Percentiles rank a stretch among this genome's conserved stretches.
Conservation (phyloP, 2,329 filamentous ascomycete genomes). For the Trichoderma lentiforme region DNA sequence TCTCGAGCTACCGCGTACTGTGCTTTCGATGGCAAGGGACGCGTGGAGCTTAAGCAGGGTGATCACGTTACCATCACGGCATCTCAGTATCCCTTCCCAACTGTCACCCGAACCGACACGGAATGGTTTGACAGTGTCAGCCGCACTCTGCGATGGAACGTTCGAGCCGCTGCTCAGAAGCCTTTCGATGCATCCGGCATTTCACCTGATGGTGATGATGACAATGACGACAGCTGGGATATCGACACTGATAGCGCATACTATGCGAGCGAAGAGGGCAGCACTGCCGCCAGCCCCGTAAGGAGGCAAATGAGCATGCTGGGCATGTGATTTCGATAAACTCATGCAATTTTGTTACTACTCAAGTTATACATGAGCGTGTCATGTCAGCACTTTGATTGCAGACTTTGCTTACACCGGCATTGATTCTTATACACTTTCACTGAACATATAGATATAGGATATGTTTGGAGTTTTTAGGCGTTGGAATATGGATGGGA, state of each 20-base stretch:
- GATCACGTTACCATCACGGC: conserved; percentile 96
- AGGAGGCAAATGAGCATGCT: conserved; percentile 71
- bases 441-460: conserved; percentile 10
- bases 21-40: conserved; percentile 94
- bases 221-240: conserved; percentile 74
- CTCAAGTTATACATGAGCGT: background rate
- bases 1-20: conserved; percentile 94
- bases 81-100: conserved; percentile 95
- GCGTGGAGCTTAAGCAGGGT: conserved; percentile 86
- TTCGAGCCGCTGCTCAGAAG: conserved; percentile 86
- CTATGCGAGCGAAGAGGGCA: conserved; percentile 70
- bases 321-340: conserved; percentile 36
- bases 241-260: conserved; percentile 84
- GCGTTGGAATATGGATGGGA: background rate
- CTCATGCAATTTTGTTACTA: background rate
- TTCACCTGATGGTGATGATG: conserved; percentile 22
- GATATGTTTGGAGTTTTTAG: background rate
- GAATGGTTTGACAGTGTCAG: conserved; percentile 98
- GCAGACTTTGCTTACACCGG: background rate
- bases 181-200: conserved; percentile 61
- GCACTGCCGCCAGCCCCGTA: conserved; percentile 63
- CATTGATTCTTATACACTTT: background rate
- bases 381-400: background rate
- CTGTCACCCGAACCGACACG: conserved; percentile 80
- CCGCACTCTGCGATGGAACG: conserved; percentile 92